Conservation (phyloP, 2,329 filamentous ascomycete genomes). For the Ophiostoma pallidulum region DNA sequence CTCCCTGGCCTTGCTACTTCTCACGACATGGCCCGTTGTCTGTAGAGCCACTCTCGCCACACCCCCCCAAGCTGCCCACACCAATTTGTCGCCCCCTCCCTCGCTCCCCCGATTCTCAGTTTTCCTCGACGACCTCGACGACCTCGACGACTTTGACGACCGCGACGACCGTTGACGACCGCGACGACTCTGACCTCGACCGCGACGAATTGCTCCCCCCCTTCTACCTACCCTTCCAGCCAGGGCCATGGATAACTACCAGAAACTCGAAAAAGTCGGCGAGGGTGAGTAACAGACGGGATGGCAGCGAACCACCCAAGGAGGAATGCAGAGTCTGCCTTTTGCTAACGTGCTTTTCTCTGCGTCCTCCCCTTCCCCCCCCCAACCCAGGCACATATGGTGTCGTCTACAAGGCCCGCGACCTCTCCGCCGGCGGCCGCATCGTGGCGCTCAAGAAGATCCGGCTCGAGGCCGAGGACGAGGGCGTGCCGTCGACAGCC, state of each 20-base stretch:
- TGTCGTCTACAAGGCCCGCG: constrained; percentile 83
- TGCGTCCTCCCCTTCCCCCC: no score
- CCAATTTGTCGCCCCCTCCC: constrained; percentile 2
- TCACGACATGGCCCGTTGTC: background rate
- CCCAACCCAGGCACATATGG: constrained; percentile 66
- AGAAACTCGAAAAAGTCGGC: constrained; percentile 87
- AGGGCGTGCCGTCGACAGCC: constrained; percentile 79
- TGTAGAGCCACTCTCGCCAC: background rate
- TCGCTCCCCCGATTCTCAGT: background rate
- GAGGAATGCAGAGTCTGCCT: no score
- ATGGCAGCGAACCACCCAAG: background rate
- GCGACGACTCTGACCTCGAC: no score
- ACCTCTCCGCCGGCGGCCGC: constrained; percentile 65
- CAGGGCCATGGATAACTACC: constrained; percentile 70
- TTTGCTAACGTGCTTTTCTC: no score
- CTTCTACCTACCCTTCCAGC: background rate
- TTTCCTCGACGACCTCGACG: background rate
- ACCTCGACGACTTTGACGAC: no score
- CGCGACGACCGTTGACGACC: no score
- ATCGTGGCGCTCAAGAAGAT: constrained; percentile 92
- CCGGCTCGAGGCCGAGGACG: constrained; percentile 81
- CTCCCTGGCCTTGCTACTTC: background rate
- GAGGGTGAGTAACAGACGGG: constrained; percentile 51
- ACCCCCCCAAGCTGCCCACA: no score
- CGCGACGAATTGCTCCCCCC: no score